These are phyloP conservation scores for Corchorus olitorius DNA, from an alignment of 345 rosid genomes.

Conservation along the genomic window DNA sequence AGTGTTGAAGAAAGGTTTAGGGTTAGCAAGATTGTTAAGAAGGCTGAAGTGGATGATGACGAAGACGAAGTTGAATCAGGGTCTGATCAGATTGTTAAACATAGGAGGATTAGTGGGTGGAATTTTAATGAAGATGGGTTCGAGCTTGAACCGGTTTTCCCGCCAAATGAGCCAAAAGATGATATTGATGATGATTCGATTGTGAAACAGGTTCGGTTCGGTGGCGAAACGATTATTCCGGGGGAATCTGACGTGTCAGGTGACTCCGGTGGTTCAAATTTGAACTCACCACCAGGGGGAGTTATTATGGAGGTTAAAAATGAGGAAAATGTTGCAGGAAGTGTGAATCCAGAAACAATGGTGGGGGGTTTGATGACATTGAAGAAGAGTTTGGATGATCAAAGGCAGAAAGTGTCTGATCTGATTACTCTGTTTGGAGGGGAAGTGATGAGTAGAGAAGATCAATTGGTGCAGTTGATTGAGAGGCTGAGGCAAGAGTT, in stretches of 20 bases:
- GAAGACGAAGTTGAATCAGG: slow-evolving; percentile 31
- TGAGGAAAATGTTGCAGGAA: neutral
- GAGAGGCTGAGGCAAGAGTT: slow-evolving; percentile 57
- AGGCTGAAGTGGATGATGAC: slow-evolving; percentile 31
- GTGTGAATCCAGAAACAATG: slow-evolving; percentile 26
- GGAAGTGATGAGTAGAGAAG: slow-evolving; percentile 48
- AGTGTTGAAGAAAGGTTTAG: slow-evolving; percentile 68
- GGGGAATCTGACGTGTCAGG: neutral
- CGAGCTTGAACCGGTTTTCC: slow-evolving; percentile 76
- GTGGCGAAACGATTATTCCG: slow-evolving; percentile 32
- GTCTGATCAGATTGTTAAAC: slow-evolving; percentile 33
- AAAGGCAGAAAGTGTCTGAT: slow-evolving; percentile 47
- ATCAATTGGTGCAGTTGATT: slow-evolving; percentile 40
- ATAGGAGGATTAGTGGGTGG: slow-evolving; percentile 92
- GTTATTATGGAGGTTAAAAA: neutral
- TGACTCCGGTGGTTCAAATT: neutral
- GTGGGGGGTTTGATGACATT: slow-evolving; percentile 48
- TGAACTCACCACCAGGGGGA: neutral
- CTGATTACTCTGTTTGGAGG: slow-evolving; percentile 59
- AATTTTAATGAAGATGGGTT: slow-evolving; percentile 75
- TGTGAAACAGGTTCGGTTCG: slow-evolving; percentile 35
- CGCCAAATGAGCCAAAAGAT: slow-evolving; percentile 23
- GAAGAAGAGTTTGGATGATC: slow-evolving; percentile 70
- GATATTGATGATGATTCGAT: slow-evolving; percentile 4
- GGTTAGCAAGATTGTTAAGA: slow-evolving; percentile 28